A percentile compares a stretch with the other conserved stretches of the same genome.
Evolutionary conservation across 805 yeast genomes (phyloP).

Genomic region (Saturnispora bothae): DNA sequence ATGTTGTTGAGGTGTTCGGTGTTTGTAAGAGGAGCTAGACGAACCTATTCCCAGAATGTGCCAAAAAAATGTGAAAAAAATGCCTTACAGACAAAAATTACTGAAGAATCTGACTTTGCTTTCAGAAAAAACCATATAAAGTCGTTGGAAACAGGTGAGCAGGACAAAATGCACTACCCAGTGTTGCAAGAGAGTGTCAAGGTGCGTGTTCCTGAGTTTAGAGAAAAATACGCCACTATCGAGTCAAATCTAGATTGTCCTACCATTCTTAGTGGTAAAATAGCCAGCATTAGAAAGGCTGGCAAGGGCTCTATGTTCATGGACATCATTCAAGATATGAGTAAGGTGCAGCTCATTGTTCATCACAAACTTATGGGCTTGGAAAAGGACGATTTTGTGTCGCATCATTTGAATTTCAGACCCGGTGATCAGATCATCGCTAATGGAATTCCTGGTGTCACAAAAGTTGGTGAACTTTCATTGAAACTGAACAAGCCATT

Average conservation of each 20-base stretch:
- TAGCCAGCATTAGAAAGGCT: constrained; percentile 46
- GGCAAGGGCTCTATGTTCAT: constrained; percentile 63
- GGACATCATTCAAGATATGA: constrained; percentile 54
- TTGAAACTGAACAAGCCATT: constrained; percentile 45
- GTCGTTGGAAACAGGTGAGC: constrained; percentile 10
- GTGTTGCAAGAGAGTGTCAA: not conserved
- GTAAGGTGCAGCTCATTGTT: constrained; percentile 51
- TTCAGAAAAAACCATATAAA: constrained; percentile 19
- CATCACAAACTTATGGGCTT: constrained; percentile 38
- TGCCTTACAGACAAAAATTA: constrained; percentile 9
- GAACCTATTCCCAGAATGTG: no score
- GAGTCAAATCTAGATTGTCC: constrained; percentile 19
- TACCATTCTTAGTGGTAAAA: constrained; percentile 41
- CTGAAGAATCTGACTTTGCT: constrained; percentile 26
- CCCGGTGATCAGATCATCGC: constrained; percentile 66
- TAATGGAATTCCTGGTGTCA: constrained; percentile 61
- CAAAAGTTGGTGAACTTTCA: constrained; percentile 73
- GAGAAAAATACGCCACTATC: constrained; percentile 31
- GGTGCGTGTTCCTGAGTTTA: not conserved
- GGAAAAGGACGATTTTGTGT: constrained; percentile 32
- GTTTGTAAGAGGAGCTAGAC: no score
- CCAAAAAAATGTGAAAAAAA: not conserved
- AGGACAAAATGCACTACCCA: constrained; percentile 22
- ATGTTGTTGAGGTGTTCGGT: no score
- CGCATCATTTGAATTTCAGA: constrained; percentile 34